Evolutionary conservation across 768 basidiomycete genomes (phyloP).

Genomic region (Tylopilus sp.): DNA sequence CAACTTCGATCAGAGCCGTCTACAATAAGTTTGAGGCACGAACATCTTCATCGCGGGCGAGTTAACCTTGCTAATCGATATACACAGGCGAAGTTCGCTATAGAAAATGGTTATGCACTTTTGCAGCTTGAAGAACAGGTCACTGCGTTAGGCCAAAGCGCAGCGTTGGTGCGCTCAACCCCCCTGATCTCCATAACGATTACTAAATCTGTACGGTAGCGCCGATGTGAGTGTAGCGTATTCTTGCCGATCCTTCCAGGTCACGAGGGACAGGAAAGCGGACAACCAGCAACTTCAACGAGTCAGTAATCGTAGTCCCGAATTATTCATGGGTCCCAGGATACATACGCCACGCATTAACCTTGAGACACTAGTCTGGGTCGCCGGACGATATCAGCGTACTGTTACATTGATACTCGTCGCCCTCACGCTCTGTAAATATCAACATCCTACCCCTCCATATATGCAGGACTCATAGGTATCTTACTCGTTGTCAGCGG

Average conservation of each 20-base stretch:
- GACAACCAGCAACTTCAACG: not conserved
- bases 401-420: not conserved
- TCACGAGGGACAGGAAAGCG: not conserved
- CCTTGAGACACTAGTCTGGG: conserved; percentile 5
- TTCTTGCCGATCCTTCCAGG: not conserved
- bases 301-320: not conserved
- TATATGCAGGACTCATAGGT: no score
- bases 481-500: not conserved
- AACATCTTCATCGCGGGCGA: not conserved
- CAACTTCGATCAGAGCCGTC: conserved; percentile 7
- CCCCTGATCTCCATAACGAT: no score
- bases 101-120: conserved; percentile 8
- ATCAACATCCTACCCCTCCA: not conserved
- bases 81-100: conserved; percentile 11
- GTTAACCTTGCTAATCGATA: not conserved
- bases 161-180: not conserved
- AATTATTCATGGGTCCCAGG: not conserved
- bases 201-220: conserved; percentile 5
- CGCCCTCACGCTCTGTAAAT: not conserved
- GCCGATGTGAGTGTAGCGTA: conserved; percentile 6
- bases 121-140: conserved; percentile 11
- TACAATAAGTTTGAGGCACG: conserved; percentile 9
- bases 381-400: not conserved
- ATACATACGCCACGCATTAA: no score
- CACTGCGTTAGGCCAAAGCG: not conserved